Conservation (phyloP, 1,139 yeast genomes). For the Citeromyces siamensis region DNA sequence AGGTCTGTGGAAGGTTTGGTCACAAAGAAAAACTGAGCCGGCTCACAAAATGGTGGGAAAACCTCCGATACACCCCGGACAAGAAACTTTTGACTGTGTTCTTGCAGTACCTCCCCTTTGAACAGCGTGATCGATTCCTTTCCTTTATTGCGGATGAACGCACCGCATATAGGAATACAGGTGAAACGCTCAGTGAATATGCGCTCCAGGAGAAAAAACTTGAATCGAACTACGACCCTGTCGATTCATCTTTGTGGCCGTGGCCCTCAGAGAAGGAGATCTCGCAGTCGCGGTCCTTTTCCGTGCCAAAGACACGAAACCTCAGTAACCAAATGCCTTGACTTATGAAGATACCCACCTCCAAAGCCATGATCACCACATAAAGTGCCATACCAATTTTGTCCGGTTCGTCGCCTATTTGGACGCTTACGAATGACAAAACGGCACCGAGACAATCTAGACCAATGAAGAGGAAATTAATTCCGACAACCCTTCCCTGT, state of each 20-base stretch:
- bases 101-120: conserved; percentile 16
- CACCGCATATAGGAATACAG: not conserved
- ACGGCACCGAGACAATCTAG: conserved; percentile 43
- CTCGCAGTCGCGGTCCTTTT: conserved; percentile 17
- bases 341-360: conserved; percentile 34
- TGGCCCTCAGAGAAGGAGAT: not conserved
- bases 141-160: not conserved
- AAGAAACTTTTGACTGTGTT: conserved; percentile 21
- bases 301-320: conserved; percentile 1
- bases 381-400: conserved; percentile 39
- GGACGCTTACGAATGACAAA: conserved; percentile 35
- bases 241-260: not conserved
- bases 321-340: conserved; percentile 36
- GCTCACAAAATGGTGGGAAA: conserved; percentile 47
- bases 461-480: conserved; percentile 35
- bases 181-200: not conserved
- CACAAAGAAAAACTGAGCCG: conserved; percentile 37
- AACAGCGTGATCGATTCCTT: not conserved
- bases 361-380: conserved; percentile 36
- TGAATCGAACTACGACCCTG: not conserved
- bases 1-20: conserved; percentile 31
- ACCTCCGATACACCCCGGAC: conserved; percentile 33
- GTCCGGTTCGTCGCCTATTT: conserved; percentile 32
- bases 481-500: conserved; percentile 41
- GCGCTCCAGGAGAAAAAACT: not conserved